Evolutionary conservation across 2,329 filamentous ascomycete species (phyloP), one percentile per base, ranked within the genome.

Genomic region (Botryotinia convoluta): DNA sequence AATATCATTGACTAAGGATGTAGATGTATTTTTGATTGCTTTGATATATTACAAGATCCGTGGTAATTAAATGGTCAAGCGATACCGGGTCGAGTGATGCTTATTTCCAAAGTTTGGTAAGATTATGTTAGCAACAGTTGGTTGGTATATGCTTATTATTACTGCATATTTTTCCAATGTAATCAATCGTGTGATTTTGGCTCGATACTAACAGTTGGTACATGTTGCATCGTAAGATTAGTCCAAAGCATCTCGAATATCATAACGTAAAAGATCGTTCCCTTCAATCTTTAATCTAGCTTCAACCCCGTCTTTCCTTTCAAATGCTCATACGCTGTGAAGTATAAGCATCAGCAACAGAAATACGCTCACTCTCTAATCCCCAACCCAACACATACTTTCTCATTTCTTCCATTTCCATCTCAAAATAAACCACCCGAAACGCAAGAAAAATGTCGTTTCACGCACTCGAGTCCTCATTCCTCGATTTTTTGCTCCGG

Each of bases 381-480:
- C 26, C 2, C 26, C 4, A 45, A 22, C 7, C 5, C 9, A 9
- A 48, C 4, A 26, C 5, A 26, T 8, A 12, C 0, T 48, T 26
- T 26, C n/a, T 26, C 9, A 9, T 26, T 26, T 26, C 9, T 8
- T 48, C 20, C 5, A 5, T 1, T n/a, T 18, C n/a, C 12, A 20
- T 29, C 29, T 32, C 54, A 18, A 18, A 16, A 32, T 16, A n/a
- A n/a, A n/a, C n/a, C 1, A 29, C 0, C 14, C 14, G 0, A 20
- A 29, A 32, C 2, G 14, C 54, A 6, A 32, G 6, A 3, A 18
- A 57, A 57, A 57, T 57, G 29, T 32, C n/a, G 3, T 4, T 57
- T 32, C 54, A 20, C 14, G 14, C 29, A 4, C n/a, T 57, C 14
- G 29, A 57, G 20, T 57, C 2, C 3, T 57, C 29, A 7, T 57